Evolutionary conservation across 108 stramenopile genomes (phyloP).

Genomic region (Skeletonema menzelii): DNA sequence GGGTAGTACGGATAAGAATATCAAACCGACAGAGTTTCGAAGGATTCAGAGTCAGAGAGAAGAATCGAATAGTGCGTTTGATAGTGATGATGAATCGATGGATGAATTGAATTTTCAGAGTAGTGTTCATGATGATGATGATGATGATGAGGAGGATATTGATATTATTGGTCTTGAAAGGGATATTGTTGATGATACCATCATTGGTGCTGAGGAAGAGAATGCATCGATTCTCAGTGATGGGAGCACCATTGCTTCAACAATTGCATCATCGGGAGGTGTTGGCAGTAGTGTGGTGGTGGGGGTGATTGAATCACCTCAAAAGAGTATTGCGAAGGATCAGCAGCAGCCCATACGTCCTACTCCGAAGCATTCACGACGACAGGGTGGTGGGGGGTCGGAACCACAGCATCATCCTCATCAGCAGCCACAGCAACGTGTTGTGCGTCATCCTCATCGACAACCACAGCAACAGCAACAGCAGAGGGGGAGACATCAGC

Average conservation of each 20-base stretch:
- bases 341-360: not conserved
- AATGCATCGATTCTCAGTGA: not conserved
- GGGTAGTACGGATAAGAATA: not conserved
- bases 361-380: not conserved
- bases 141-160: not conserved
- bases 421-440: not conserved
- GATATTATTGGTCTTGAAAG: not conserved
- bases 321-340: not conserved
- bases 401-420: not conserved
- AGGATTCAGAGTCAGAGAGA: slow-evolving; percentile 20
- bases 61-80: slow-evolving; percentile 16
- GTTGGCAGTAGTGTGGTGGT: not conserved
- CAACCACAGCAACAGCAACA: not conserved
- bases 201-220: not conserved
- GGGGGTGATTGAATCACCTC: not conserved
- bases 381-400: too few relatives aligned
- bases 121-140: slow-evolving; percentile 3
- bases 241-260: not conserved
- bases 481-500: not conserved
- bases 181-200: not conserved
- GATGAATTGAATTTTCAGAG: slow-evolving; percentile 20
- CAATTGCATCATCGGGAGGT: not conserved
- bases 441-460: not conserved
- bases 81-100: slow-evolving; percentile 24
- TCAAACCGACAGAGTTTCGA: slow-evolving; percentile 10